phyloP scores from a whole-genome alignment of 2,329 filamentous ascomycete species.

The Paraconiothyrium brasiliense region DNA sequence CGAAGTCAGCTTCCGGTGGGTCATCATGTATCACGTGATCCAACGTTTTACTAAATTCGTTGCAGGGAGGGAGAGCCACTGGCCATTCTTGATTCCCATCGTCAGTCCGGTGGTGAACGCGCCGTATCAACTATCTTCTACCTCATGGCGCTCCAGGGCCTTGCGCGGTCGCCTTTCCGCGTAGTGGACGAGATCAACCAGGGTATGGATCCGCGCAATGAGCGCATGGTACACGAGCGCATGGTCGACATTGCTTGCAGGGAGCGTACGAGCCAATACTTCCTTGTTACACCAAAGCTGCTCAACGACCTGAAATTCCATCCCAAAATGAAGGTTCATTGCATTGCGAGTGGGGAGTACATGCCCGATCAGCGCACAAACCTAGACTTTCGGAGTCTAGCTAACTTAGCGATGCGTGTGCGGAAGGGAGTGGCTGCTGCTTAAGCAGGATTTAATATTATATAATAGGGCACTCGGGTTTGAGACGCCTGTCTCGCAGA shows the following conservation, averaged over 20 bases:
- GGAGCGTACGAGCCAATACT: conserved; percentile 80
- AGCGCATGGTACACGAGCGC: conserved; percentile 96
- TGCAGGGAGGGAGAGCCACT: conserved; percentile 74
- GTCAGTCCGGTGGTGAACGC: conserved; percentile 94
- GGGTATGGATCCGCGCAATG: conserved; percentile 98
- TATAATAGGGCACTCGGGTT: not conserved
- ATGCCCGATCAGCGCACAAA: conserved; percentile 55
- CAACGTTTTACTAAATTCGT: conserved; percentile 19
- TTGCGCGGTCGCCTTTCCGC: conserved; percentile 94
- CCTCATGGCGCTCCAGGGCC: conserved; percentile 94
- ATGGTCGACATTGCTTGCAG: conserved; percentile 98
- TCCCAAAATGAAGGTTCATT: conserved; percentile 88
- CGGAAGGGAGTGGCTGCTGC: conserved; percentile 33
- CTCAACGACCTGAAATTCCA: conserved; percentile 87
- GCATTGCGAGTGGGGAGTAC: conserved; percentile 87
- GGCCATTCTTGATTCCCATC: conserved; percentile 86
- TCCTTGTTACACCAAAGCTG: conserved; percentile 96
- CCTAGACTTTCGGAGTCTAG: conserved; percentile 56
- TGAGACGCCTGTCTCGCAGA: not conserved
- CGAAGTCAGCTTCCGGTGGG: conserved; percentile 90
- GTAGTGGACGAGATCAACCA: conserved; percentile 99
- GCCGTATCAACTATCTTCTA: conserved; percentile 98
- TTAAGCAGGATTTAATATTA: conserved; percentile 9
- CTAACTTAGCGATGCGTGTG: conserved; percentile 42
- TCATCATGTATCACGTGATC: conserved; percentile 21